Evolutionary conservation across 805 yeast genomes (phyloP).

Genomic region (Phaffomyces antillensis): DNA sequence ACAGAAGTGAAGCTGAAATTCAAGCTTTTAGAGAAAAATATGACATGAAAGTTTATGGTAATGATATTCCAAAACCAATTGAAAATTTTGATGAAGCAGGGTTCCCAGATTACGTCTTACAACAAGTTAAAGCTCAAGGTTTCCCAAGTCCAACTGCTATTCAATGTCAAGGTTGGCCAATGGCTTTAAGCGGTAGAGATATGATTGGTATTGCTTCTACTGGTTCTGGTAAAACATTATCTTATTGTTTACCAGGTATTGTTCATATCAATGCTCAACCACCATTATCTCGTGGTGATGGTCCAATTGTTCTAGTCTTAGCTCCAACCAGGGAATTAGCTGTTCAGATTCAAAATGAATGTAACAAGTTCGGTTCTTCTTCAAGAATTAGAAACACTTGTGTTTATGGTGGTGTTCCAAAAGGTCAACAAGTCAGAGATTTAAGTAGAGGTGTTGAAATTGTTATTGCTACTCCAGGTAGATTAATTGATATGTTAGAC

Average conservation of each 20-base stretch:
- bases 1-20: conserved; percentile 70
- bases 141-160: conserved; percentile 93
- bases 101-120: conserved; percentile 88
- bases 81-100: conserved; percentile 94
- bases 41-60: conserved; percentile 82
- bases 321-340: conserved; percentile 99
- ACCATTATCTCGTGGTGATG: conserved; percentile 86
- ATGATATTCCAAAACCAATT: conserved; percentile 90
- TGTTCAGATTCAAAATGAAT: conserved; percentile 93
- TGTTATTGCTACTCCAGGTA: conserved; percentile 97
- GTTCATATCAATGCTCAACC: conserved; percentile 99
- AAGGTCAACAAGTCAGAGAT: conserved; percentile 96
- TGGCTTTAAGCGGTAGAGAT: conserved; percentile 98
- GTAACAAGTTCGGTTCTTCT: conserved; percentile 86
- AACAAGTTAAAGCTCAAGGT: conserved; percentile 85
- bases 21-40: conserved; percentile 67
- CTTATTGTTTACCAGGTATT: conserved; percentile 94
- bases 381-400: conserved; percentile 95
- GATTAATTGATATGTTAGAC: conserved; percentile 96
- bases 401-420: conserved; percentile 99
- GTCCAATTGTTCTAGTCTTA: conserved; percentile 90
- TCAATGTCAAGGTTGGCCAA: conserved; percentile 99
- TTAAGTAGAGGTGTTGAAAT: conserved; percentile 93
- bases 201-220: conserved; percentile 99
- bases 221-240: conserved; percentile 97